Base-by-base conservation (phyloP, 805 yeast genomes). In the Priceomyces carsonii region DNA sequence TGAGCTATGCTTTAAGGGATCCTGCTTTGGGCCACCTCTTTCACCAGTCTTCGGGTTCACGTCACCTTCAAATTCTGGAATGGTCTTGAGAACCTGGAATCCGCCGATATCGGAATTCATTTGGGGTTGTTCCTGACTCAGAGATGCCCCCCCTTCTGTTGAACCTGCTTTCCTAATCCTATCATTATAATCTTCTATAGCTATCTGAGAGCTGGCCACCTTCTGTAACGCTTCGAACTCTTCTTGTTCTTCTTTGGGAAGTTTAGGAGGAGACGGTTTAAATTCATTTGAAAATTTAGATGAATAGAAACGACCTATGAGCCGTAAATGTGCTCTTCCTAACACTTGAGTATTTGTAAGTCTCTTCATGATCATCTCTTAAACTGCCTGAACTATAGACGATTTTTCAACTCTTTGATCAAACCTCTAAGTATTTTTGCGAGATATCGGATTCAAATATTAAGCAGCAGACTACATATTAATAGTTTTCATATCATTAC, bases 21-120 rank as follows among this genome's bases (percentile, higher is more conserved):
- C 97, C 59, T 93, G 98, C 54, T 93, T 93, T 17, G 99, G 99
- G 0, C 99, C 99, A 31, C 96, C 96, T 15, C 83, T 71, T 62
- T 93, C 99, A 3, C 99, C 99, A 1, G 99, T 93, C 39, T 69
- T 75, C 0, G 99, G 99, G 55, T 93, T 93, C 12, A 73, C 79
- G 43, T 89, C 90, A 1, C 99, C 99, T 61, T 90, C 96, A 55
- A 93, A 93, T 53, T 93, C 99, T 2, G 96, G 95, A 36, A 89
- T 82, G 3, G 89, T 82, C 58, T 83, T 79, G 57, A 84, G 73
- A 45, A 71, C 78, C 1, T 83, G 80, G 48, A 82, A 76, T 4
- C 70, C 64, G 5, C 85, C 85, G 31, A 83, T 73, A 48, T 82
- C 85, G 23, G 69, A 71, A 42, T 61, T 66, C 36, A 69, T 43